Evolutionary conservation across 345 rosid species (phyloP).

Genomic region (Adansonia digitata): DNA sequence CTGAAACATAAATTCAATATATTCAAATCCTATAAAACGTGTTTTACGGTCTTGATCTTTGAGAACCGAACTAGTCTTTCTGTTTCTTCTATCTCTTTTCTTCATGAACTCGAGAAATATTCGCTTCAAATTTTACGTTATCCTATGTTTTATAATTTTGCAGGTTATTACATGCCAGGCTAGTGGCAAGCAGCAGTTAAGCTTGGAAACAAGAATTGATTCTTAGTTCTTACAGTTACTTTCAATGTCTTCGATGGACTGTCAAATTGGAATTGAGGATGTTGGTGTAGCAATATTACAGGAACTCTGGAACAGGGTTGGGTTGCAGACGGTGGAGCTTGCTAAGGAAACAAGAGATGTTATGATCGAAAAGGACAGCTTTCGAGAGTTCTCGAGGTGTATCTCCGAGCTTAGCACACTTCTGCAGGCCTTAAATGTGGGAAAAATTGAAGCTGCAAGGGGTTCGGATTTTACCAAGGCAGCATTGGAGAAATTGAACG

Average conservation of each 20-base stretch:
- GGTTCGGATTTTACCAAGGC: conserved; percentile 30
- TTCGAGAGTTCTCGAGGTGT: conserved; percentile 31
- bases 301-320: conserved; percentile 38
- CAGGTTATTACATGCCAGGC: neutral
- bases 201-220: neutral
- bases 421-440: conserved; percentile 26
- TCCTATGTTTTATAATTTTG: neutral
- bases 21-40: neutral
- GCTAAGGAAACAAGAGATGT: conserved; percentile 34
- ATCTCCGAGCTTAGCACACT: conserved; percentile 27
- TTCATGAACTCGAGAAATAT: too few species aligned
- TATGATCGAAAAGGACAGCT: conserved; percentile 29
- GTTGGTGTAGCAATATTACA: conserved; percentile 31
- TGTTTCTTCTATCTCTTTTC: too few species aligned
- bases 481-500: conserved; percentile 24
- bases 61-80: neutral
- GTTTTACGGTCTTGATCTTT: neutral
- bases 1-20: too few species aligned
- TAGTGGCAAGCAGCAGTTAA: neutral
- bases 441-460: conserved; percentile 28
- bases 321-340: conserved; percentile 26
- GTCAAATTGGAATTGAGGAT: conserved; percentile 25
- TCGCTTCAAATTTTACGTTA: neutral
- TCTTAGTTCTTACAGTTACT: neutral
- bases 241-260: conserved; percentile 7